Conservation (phyloP, 1,284 basidiomycete species). For the Neotropicomus parvogracilis region DNA sequence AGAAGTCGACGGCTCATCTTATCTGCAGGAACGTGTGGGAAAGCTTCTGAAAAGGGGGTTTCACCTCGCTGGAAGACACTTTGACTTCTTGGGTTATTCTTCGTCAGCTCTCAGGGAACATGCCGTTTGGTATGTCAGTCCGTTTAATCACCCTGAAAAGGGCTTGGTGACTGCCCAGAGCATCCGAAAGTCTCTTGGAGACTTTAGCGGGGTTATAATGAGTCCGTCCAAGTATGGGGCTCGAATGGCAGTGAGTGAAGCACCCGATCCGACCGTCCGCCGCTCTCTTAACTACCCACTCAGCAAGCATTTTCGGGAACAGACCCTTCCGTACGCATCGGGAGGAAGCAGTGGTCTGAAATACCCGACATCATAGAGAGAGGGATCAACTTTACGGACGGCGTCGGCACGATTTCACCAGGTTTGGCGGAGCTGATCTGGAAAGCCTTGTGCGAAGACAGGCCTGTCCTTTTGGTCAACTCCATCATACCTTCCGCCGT, state of each 20-base stretch:
- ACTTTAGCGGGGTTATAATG: conserved; percentile 55
- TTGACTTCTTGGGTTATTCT: conserved; percentile 75
- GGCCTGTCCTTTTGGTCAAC: conserved; percentile 30
- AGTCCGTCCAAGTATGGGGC: conserved; percentile 77
- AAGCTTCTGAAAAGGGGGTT: conserved; percentile 63
- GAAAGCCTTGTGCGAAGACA: conserved; percentile 45
- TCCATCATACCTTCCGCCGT: conserved; percentile 55
- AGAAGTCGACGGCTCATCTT: conserved; percentile 55
- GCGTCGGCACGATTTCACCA: conserved; percentile 70
- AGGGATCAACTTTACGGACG: conserved; percentile 63
- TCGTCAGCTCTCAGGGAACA: conserved; percentile 67
- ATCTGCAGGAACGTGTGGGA: conserved; percentile 61
- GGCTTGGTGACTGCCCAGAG: conserved; percentile 47
- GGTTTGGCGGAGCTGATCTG: conserved; percentile 58
- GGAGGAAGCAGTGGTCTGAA: conserved; percentile 54
- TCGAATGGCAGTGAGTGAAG: conserved; percentile 52
- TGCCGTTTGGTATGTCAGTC: conserved; percentile 72
- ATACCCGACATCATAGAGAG: conserved; percentile 50
- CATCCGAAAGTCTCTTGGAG: conserved; percentile 61
- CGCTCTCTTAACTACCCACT: conserved; percentile 9
- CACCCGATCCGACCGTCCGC: background rate
- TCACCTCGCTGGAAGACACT: conserved; percentile 58
- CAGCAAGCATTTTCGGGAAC: conserved; percentile 79
- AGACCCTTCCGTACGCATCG: conserved; percentile 61
- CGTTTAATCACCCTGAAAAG: conserved; percentile 48